Evolutionary conservation across 495 filamentous ascomycete species (phyloP), one percentile per base, ranked within the genome.

Genomic region (Aspergillus ellipticus): DNA sequence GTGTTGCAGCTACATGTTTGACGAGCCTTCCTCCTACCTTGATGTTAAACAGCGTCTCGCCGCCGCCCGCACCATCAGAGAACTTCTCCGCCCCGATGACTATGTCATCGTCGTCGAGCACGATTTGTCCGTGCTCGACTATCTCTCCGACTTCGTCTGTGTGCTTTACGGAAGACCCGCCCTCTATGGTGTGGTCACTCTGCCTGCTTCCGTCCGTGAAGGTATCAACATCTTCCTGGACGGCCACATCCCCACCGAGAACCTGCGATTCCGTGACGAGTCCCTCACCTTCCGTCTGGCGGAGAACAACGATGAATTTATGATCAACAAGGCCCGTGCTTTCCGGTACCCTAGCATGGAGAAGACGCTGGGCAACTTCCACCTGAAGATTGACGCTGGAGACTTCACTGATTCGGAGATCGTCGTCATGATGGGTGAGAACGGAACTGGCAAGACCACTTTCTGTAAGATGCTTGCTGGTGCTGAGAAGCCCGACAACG

Each of bases 151-250:
- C 75, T 97, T 93, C 71, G 90, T 98, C 67, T 97, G 95, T 68
- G 89, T 96, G 51, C 85, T 98, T 19, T 98, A 98, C 67, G 95
- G 94, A 54, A 85, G 87, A 68, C 95, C 94, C 24, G 94, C 93
- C 31, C 87, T 94, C 48, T 98, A 97, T 59, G 94, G 94, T 85
- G 94, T 98, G 10, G 95, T 98, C n/a, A 97, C 94, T 21, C 80
- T 97, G 42, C 94, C 94, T 43, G 80, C 92, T 55, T 97, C 94
- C 1, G 95, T 97, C 46, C 90, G 94, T 61, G 95, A 98, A 83
- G 94, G 94, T 65, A 98, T 98, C 84, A 98, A 98, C 75, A 97
- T 97, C 72, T 98, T 98, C 85, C 79, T 98, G 26, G 94, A 98
- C 66, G 94, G 94, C 59, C 88, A 97, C 70, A 96, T 97, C 43